A percentile compares a stretch with the other conserved stretches of the same genome.
phyloP scores from a whole-genome alignment of 2,329 filamentous ascomycete genomes.

The Beauveria pseudobassiana region DNA sequence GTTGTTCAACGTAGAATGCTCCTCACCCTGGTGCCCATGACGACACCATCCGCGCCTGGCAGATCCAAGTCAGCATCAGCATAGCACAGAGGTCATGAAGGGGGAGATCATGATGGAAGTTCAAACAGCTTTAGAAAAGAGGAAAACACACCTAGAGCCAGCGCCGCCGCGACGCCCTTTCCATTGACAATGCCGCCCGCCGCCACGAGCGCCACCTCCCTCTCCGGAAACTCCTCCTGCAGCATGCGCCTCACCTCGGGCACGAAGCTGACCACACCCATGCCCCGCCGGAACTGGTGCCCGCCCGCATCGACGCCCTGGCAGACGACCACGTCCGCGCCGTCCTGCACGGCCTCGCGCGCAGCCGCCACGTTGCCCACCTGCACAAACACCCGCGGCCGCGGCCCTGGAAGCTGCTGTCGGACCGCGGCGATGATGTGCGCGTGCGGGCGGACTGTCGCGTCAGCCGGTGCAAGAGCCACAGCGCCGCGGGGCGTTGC shows the following conservation, averaged over 20 bases:
- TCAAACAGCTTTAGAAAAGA: neutral
- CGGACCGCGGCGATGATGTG: conserved; percentile 30
- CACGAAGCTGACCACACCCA: conserved; percentile 47
- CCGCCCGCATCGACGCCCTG: conserved; percentile 60
- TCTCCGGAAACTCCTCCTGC: conserved; percentile 25
- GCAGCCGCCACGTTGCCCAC: conserved; percentile 53
- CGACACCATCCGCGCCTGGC: conserved; percentile 34
- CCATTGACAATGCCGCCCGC: conserved; percentile 54
- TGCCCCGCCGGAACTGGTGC: conserved; percentile 48
- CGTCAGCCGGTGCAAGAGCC: conserved; percentile 53
- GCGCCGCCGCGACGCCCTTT: conserved; percentile 45
- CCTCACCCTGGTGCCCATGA: conserved; percentile 36
- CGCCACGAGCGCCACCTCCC: conserved; percentile 38
- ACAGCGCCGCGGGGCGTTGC: conserved; percentile 52
- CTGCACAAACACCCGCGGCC: conserved; percentile 50
- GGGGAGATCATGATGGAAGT: no score
- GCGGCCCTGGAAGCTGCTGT: conserved; percentile 6
- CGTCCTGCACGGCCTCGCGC: conserved; percentile 36
- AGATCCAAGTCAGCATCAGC: neutral
- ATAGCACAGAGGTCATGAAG: neutral
- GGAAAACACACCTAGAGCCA: conserved; percentile 40
- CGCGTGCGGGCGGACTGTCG: conserved; percentile 30
- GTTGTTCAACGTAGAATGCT: conserved; percentile 7
- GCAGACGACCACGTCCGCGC: conserved; percentile 51
- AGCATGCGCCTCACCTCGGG: conserved; percentile 49